Evolutionary conservation across 129 eudicot genomes (phyloP), one percentile per base, ranked within the genome.

Genomic region (Lactuca sativa): DNA sequence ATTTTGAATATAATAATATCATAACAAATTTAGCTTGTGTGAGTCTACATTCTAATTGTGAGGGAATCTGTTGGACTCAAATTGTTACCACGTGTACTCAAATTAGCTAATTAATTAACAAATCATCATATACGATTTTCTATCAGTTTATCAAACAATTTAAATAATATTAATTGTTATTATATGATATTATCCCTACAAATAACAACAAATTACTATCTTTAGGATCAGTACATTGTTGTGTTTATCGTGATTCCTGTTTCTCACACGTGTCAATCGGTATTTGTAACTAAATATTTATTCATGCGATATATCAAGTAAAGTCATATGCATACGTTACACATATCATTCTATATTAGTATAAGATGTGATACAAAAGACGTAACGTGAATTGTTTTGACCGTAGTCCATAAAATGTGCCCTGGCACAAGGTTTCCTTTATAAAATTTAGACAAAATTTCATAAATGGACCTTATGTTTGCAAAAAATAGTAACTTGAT

Each of bases 391-490:
- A 38, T 38, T 55, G 30, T 25, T 13, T 56, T 52, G 64, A 56
- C 13, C 40, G 9, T 59, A n/a, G 52, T 71, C 59, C 75, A 47
- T 48, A 34, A 17, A 61, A 60, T 34, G 38, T 37, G 76, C 48
- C 30, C 30, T 16, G 11, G 8, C 10, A 70, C 15, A 70, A 14
- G 25, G 37, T 30, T 71, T 49, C n/a, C 18, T 71, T 47, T 8
- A 33, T 11, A 33, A 34, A 34, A 6, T 21, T 18, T 9, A 37
- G 11, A 55, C 7, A 4, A 69, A 5, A 14, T 6, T 33, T 12
- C 25, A 61, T 61, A 36, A 36, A 36, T 6, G 66, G 41, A 36
- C 9, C 41, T 9, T 18, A 25, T 9, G 38, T 36, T 62, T 44
- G 21, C 49, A 37, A 62, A 36, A 36, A 36, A 0, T 36, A 36